Evolutionary conservation across 2,329 filamentous ascomycete species (phyloP).

Genomic region (Blastomyces silverae): DNA sequence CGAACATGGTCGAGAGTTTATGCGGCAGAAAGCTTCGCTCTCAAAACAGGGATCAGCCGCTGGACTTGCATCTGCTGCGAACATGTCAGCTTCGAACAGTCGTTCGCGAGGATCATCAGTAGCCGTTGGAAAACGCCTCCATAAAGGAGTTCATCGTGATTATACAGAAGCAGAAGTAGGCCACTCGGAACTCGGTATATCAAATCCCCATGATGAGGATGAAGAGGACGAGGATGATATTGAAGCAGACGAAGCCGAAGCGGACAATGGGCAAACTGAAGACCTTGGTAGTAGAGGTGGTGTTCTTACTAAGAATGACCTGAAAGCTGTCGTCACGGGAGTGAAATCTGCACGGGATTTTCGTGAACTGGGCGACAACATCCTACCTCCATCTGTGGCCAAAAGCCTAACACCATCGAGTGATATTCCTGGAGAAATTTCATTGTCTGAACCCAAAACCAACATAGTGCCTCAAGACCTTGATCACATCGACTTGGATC

Average conservation of each 20-base stretch:
- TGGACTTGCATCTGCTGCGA: constrained; percentile 22
- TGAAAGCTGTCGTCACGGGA: constrained; percentile 37
- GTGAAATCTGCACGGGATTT: constrained; percentile 38
- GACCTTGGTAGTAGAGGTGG: constrained; percentile 41
- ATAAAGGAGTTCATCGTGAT: constrained; percentile 24
- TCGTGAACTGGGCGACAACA: constrained; percentile 36
- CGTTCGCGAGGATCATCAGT: constrained; percentile 11
- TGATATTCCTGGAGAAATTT: constrained; percentile 4
- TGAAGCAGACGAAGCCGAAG: constrained; percentile 22
- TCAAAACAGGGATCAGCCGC: constrained; percentile 8
- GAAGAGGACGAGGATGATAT: constrained; percentile 26
- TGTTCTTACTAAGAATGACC: constrained; percentile 37
- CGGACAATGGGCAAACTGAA: constrained; percentile 24
- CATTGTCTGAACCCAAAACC: background rate
- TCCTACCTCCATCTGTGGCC: constrained; percentile 31
- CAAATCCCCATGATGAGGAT: constrained; percentile 23
- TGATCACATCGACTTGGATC: constrained; percentile 17
- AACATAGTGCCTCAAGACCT: background rate
- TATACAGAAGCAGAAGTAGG: constrained; percentile 24
- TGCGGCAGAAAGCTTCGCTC: constrained; percentile 31
- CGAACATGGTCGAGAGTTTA: constrained; percentile 43
- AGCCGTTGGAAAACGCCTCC: constrained; percentile 20
- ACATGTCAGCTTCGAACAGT: background rate
- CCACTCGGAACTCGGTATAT: constrained; percentile 18
- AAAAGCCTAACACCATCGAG: constrained; percentile 22